Evolutionary conservation across 1,284 basidiomycete species (phyloP).

Genomic region (Malassezia dermatis): DNA sequence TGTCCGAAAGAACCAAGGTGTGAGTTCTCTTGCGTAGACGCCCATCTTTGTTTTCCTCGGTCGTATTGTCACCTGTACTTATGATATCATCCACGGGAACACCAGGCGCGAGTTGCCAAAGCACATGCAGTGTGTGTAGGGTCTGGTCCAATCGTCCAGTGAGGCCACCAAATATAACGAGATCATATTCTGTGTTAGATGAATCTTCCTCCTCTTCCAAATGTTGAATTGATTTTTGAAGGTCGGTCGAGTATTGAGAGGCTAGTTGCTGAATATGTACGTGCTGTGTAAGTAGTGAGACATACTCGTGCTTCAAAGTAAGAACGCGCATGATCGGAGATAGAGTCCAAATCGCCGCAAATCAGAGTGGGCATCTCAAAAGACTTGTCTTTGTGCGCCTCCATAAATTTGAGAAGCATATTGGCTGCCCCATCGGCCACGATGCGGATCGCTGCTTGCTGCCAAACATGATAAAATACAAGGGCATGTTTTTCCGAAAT

Average conservation of each 20-base stretch:
- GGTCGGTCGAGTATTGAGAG: slow-evolving; percentile 77
- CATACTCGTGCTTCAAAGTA: slow-evolving; percentile 54
- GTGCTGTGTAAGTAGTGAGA: slow-evolving; percentile 53
- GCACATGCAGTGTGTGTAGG: slow-evolving; percentile 71
- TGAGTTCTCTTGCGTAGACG: slow-evolving; percentile 52
- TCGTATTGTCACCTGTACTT: background rate
- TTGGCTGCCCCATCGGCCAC: slow-evolving; percentile 94
- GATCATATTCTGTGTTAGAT: slow-evolving; percentile 22
- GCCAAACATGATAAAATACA: slow-evolving; percentile 10
- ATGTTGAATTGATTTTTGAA: slow-evolving; percentile 75
- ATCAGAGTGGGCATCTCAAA: slow-evolving; percentile 60
- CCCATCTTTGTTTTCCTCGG: background rate
- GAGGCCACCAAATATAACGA: slow-evolving; percentile 77
- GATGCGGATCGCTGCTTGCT: slow-evolving; percentile 34
- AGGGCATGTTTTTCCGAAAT: slow-evolving; percentile 8
- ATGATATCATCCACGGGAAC: slow-evolving; percentile 6
- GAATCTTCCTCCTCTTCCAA: slow-evolving; percentile 54
- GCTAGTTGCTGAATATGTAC: slow-evolving; percentile 61
- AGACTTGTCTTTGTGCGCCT: slow-evolving; percentile 20
- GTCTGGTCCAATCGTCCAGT: slow-evolving; percentile 88
- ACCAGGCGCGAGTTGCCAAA: slow-evolving; percentile 63
- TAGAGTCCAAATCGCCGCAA: slow-evolving; percentile 83
- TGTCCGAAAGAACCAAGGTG: slow-evolving; percentile 70
- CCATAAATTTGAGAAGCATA: slow-evolving; percentile 61
- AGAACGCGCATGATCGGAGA: slow-evolving; percentile 60